Evolutionary conservation across 805 yeast species (phyloP).

Genomic region (Zygoascus flipseniorum): DNA sequence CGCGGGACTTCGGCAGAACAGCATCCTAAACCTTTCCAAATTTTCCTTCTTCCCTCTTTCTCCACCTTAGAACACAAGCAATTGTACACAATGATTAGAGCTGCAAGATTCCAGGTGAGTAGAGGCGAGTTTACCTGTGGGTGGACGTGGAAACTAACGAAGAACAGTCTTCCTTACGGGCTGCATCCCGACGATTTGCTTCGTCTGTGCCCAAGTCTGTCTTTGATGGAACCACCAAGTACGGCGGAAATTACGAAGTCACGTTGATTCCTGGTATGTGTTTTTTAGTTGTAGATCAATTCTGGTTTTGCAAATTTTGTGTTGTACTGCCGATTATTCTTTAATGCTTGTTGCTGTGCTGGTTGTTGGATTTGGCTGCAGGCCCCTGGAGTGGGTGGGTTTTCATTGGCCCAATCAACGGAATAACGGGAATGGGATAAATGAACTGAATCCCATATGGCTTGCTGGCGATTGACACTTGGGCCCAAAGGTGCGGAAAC

Average conservation of each 20-base stretch:
- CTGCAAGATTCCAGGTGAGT: not conserved
- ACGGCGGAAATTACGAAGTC: conserved; percentile 91
- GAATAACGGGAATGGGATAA: not conserved
- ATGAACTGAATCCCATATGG: too few relatives aligned
- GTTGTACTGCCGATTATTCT: not conserved
- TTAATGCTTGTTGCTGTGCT: not conserved
- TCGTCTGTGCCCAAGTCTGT: conserved; percentile 38
- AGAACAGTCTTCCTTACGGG: conserved; percentile 1
- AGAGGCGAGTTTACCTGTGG: not conserved
- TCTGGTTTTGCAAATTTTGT: not conserved
- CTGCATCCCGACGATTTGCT: conserved; percentile 25
- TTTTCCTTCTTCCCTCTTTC: not conserved
- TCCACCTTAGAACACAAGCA: not conserved
- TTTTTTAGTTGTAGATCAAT: too few relatives aligned
- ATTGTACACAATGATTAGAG: not conserved
- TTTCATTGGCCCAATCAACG: not conserved
- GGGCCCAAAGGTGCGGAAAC: too few relatives aligned
- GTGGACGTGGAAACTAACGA: conserved; percentile 1
- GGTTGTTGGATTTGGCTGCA: not conserved
- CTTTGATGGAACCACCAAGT: conserved; percentile 39
- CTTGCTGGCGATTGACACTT: too few relatives aligned
- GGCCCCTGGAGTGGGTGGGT: not conserved
- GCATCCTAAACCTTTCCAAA: not conserved
- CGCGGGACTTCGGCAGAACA: not conserved
- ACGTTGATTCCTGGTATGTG: conserved; percentile 68